Evolutionary conservation across 148 eudicot species (phyloP), one percentile per base, ranked within the genome.

Genomic region (Vaccinium myrtillus): DNA sequence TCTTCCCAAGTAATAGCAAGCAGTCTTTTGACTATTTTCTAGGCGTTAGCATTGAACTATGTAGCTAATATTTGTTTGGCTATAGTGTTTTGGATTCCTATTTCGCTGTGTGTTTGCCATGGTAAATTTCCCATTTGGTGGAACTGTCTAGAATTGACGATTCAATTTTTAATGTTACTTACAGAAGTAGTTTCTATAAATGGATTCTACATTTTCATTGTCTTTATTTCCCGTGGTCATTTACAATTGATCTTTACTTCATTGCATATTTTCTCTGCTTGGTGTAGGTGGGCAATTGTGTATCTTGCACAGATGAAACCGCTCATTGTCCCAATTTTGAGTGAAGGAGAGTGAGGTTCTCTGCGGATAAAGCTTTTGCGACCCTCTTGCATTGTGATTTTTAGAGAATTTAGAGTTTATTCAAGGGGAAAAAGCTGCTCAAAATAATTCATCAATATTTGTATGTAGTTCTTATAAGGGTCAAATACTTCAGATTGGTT

Each of bases 271-370:
- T 63, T 14, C 43, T 85, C 51, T 79, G 49, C 39, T 30, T 69
- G 25, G 51, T 69, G 56, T 36, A 85, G 86, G 86, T 85, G 86
- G 86, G 86, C 86, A 48, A 85, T 85, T 54, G 86, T 85, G 71
- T 85, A 85, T 73, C 83, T 85, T 80, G 86, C 86, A 32, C 86
- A 85, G 83, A 85, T 85, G 86, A 85, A 85, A 53, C 86, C 86
- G 27, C 83, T 85, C 67, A 85, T 85, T 39, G 86, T 85, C 83
- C 86, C 86, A 18, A 85, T 85, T 80, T 58, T 85, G 53, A 85
- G 83, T 55, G 83, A 85, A 71, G 86, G 86, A 25, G 83, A 85
- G 39, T 85, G 79, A 85, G 55, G 14, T 65, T 18, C 14, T 43
- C 36, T 15, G 21, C 19, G 36, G 30, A 71, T 32, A 70, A 71